phyloP scores from a whole-genome alignment of 805 yeast genomes.

The Vanderwaltozyma verrucispora region DNA sequence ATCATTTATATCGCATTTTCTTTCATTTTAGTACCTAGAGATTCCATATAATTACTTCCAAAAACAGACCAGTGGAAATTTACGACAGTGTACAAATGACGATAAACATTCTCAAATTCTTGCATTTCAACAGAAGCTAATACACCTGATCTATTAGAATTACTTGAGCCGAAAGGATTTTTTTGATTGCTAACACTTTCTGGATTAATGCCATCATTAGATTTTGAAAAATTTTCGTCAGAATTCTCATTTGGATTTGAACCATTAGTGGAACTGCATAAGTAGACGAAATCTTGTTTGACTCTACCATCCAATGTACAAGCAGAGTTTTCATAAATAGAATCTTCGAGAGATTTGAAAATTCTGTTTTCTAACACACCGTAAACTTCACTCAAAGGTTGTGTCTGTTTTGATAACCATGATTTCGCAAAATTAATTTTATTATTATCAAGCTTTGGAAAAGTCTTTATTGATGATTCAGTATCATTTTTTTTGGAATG shows the following conservation, averaged over 20 bases:
- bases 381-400: conserved; percentile 70
- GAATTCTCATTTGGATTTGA: conserved; percentile 1
- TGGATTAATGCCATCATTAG: background rate
- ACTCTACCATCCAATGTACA: conserved; percentile 32
- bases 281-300: conserved; percentile 25
- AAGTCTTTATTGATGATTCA: background rate
- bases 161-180: background rate
- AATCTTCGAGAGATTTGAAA: conserved; percentile 38
- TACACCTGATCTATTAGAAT: background rate
- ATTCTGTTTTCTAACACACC: conserved; percentile 62
- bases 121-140: conserved; percentile 23
- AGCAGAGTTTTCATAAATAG: conserved; percentile 27
- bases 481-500: conserved; percentile 5
- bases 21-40: conserved; percentile 17
- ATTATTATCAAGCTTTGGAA: conserved; percentile 20
- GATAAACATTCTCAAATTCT: conserved; percentile 50
- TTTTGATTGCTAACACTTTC: background rate
- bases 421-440: conserved; percentile 48
- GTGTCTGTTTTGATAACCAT: conserved; percentile 80
- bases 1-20: background rate
- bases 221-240: background rate
- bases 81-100: conserved; percentile 52
- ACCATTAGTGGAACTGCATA: conserved; percentile 12
- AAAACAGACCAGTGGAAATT: conserved; percentile 81
- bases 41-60: conserved; percentile 52